Conservation (phyloP, 163 green algal species). For the Scenedesmus sp. region DNA sequence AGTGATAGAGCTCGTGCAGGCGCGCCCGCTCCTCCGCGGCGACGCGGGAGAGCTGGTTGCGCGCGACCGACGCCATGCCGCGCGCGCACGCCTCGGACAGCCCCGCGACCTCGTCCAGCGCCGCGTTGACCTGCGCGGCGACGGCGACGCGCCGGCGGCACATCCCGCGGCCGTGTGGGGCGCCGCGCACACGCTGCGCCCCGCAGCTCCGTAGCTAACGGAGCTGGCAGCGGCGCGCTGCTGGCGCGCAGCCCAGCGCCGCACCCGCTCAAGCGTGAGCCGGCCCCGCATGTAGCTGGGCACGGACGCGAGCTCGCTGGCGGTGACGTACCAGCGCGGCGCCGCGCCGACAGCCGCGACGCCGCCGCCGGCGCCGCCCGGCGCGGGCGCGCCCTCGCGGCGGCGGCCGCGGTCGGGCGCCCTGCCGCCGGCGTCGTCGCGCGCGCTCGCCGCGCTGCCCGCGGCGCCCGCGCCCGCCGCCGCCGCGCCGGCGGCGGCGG, state of each 20-base stretch:
- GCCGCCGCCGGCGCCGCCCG: neutral
- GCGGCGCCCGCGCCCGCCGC: neutral
- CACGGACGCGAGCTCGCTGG: constrained; percentile 61
- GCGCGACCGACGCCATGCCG: constrained; percentile 51
- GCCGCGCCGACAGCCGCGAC: constrained; percentile 2
- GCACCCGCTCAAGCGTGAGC: constrained; percentile 69
- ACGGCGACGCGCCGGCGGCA: neutral
- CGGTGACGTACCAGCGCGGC: constrained; percentile 67
- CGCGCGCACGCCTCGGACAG: constrained; percentile 57
- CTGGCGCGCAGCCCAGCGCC: too few species aligned
- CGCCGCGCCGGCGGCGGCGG: neutral
- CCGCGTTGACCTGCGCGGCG: constrained; percentile 77
- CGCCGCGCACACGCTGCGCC: neutral
- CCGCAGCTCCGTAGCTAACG: neutral
- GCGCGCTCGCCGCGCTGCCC: neutral
- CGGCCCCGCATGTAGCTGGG: constrained; percentile 74
- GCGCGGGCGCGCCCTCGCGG: neutral
- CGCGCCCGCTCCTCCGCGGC: constrained; percentile 65
- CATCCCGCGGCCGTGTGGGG: too few species aligned
- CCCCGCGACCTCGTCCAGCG: constrained; percentile 74
- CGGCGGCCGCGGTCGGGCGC: neutral
- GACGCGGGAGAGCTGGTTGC: constrained; percentile 23
- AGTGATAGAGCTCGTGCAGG: constrained; percentile 63
- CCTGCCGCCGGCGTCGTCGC: constrained; percentile 8
- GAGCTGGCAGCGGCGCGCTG: neutral